These are phyloP conservation scores for Claviceps humidiphila DNA, from an alignment of 2,329 filamentous ascomycete genomes.

Conservation along the genomic window DNA sequence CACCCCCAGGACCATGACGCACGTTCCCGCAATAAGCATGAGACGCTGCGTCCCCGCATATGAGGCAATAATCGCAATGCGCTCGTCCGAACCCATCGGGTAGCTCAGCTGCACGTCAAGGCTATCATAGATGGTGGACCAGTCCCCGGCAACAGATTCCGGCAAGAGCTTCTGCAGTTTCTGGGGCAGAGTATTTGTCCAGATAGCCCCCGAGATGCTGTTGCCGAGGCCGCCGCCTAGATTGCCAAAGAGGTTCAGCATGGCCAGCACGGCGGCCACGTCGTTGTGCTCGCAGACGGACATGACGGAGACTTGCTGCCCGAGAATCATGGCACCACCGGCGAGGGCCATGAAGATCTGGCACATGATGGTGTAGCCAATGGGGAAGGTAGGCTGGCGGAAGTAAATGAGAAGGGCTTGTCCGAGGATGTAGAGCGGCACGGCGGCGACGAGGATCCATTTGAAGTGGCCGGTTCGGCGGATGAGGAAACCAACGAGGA, in stretches of 20 bases:
- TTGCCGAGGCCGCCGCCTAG: constrained; percentile 32
- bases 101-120: constrained; percentile 1
- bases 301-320: constrained; percentile 45
- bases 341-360: constrained; percentile 41
- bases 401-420: constrained; percentile 27
- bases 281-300: constrained; percentile 39
- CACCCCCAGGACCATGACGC: background rate
- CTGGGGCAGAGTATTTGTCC: constrained; percentile 26
- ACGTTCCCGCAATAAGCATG: background rate
- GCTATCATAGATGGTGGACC: constrained; percentile 1
- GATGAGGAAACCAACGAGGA: constrained; percentile 35
- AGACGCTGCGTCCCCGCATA: background rate
- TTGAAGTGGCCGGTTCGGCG: constrained; percentile 34
- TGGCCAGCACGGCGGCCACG: constrained; percentile 34
- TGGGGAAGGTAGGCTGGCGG: constrained; percentile 24
- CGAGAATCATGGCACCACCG: constrained; percentile 39
- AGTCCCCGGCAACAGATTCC: background rate
- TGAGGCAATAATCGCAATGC: background rate
- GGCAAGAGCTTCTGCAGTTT: constrained; percentile 1
- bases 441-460: constrained; percentile 27
- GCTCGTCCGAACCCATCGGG: background rate
- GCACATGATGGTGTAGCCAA: constrained; percentile 36
- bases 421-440: constrained; percentile 42
- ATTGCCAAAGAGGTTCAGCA: constrained; percentile 30
- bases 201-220: constrained; percentile 28